Base-by-base conservation (phyloP, 352 stramenopile genomes). In the Phytophthora pisi region DNA sequence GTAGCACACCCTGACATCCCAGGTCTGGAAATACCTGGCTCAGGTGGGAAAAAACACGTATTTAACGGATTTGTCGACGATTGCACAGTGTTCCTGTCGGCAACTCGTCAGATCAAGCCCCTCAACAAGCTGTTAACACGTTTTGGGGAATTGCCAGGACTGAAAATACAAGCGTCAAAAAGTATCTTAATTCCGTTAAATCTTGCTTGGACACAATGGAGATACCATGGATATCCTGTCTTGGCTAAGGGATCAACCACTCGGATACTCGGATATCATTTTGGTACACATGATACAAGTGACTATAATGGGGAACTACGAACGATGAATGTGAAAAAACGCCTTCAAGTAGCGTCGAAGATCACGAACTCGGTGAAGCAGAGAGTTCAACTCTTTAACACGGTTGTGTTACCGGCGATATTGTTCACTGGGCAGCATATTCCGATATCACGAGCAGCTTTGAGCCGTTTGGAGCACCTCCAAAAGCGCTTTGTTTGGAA, bases 401-500 rank as follows among this genome's bases (percentile, higher is more conserved):
- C 28, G 4, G 38, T 66, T 5, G 26, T 52, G 5, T 26, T 66
- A 5, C 50, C 49, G 1, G 23, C 38, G 6, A 59, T 66, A 10
- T 11, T 59, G 10, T 65, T 53, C 8, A 65, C 58, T 18, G 58
- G 58, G 1, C 20, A 52, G 18, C 57, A 65, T 11, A 50, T 65
- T 9, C 10, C 23, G 7, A 34, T 58, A 13, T 11, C 58, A 3
- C 16, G 11, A 7, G 26, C 18, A n/a, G 4, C 23, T 3, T 9
- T 57, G 3, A 5, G n/a, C 6, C n/a, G 46, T 28, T 36, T 65
- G 1, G 49, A 53, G n/a, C 16, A 47, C 2, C 28, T 65, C 9
- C 58, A 65, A 46, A 65, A 65, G 15, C 13, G 50, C 1, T 65
- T 58, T 51, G 13, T 58, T 15, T 65, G 57, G 57, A 62, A 55